These are phyloP conservation scores for Leptographium galeiforme DNA, from an alignment of 2,329 filamentous ascomycete species.

Conservation along the genomic window DNA sequence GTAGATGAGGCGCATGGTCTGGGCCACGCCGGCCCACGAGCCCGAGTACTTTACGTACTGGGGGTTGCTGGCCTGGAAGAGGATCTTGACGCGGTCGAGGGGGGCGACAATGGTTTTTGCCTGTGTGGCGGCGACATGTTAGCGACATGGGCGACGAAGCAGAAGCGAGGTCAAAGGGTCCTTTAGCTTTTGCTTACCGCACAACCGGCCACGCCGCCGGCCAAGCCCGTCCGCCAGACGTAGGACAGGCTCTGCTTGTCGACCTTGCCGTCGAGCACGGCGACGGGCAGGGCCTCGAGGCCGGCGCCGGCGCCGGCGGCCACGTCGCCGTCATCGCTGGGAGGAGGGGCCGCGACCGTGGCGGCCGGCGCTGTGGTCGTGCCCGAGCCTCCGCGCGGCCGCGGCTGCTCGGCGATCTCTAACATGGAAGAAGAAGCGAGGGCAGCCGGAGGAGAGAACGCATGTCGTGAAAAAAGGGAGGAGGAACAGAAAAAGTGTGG, in stretches of 20 bases:
- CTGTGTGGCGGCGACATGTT: constrained; percentile 30
- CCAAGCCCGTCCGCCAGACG: constrained; percentile 67
- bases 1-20: constrained; percentile 76
- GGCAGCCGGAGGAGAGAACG: constrained; percentile 10
- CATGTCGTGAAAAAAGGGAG: constrained; percentile 29
- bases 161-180: constrained; percentile 9
- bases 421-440: constrained; percentile 29
- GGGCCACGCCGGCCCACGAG: constrained; percentile 72
- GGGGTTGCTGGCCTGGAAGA: constrained; percentile 91
- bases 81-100: constrained; percentile 94
- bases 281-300: constrained; percentile 35
- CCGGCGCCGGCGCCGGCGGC: neutral
- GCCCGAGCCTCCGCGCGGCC: constrained; percentile 21
- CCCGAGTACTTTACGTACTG: constrained; percentile 88
- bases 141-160: neutral
- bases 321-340: neutral
- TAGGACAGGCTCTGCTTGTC: constrained; percentile 73
- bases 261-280: constrained; percentile 31
- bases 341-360: neutral
- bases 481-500: neutral
- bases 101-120: constrained; percentile 93
- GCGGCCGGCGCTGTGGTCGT: neutral
- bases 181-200: constrained; percentile 45
- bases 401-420: constrained; percentile 29
- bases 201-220: constrained; percentile 83